Base-by-base conservation (phyloP, 164 flowering plant species). In the Cinnamomum chago region DNA sequence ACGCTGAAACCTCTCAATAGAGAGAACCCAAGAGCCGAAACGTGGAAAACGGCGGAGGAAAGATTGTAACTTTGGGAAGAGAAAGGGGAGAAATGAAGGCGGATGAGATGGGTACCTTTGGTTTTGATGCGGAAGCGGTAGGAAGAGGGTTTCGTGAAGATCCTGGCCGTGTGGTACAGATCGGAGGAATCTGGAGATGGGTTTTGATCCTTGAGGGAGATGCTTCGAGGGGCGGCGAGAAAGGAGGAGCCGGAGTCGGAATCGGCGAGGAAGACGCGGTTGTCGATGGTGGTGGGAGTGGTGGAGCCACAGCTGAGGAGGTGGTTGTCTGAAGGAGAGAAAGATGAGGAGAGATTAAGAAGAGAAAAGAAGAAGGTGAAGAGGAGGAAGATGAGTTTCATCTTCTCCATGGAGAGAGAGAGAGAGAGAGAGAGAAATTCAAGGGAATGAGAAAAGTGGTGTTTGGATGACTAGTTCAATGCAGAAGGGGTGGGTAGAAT, bases 171-270 rank as follows among this genome's bases (percentile, higher is more conserved):
- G 22, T 58, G 65, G 66, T 72, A 72, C 50, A 72, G 62, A 65
- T 40, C 47, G 47, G 47, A 40, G 47, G 67, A 27, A 65, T 65
- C 18, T 14, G 67, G 15, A 65, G 67, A 65, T 65, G 67, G 67
- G 67, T 23, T 35, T 72, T 23, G 28, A 58, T 58, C 74, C 22
- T 10, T 50, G 40, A 30, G 22, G 47, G 50, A 72, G 74, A 72
- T 70, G 27, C 25, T 27, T 65, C 15, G n/a, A 33, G n/a, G 3
- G 23, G 70, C 27, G 15, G 92, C 30, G 50, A 35, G 70, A 24
- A 27, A 14, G 70, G 33, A 15, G 17, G 24, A 67, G 13, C 33
- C 47, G 47, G 70, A 18, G 23, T 14, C 22, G 22, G 70, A 35
- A 67, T 67, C 70, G 6, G 12, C n/a, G 50, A 5, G 17, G 50